Conservation (phyloP, 495 filamentous ascomycete genomes). For the Neurospora sp. region DNA sequence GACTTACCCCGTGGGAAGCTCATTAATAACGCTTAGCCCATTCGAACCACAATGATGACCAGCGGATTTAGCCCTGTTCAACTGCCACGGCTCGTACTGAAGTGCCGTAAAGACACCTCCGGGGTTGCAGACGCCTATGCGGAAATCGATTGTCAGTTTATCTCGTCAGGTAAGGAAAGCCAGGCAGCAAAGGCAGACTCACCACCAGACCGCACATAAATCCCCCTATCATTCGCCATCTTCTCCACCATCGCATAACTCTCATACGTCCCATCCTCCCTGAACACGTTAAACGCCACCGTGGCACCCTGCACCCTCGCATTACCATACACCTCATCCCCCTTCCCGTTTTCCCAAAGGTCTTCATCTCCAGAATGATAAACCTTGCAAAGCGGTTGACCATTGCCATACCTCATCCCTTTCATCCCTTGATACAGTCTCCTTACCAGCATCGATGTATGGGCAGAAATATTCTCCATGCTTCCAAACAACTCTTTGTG, state of each 20-base stretch:
- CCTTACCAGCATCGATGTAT: conserved; percentile 48
- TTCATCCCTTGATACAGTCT: conserved; percentile 41
- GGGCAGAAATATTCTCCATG: conserved; percentile 51
- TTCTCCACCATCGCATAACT: conserved; percentile 52
- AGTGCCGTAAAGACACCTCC: conserved; percentile 35
- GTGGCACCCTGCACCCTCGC: conserved; percentile 54
- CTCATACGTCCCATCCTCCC: conserved; percentile 43
- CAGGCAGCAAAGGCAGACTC: conserved; percentile 25
- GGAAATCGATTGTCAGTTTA: too few relatives aligned
- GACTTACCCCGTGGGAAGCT: conserved; percentile 22
- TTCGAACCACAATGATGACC: conserved; percentile 50
- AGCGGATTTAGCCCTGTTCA: conserved; percentile 48
- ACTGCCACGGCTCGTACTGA: conserved; percentile 46
- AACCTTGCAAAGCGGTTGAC: conserved; percentile 43
- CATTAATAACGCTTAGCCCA: conserved; percentile 21
- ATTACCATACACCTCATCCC: conserved; percentile 39
- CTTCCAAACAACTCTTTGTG: conserved; percentile 52
- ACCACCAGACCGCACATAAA: conserved; percentile 63
- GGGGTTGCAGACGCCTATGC: conserved; percentile 33
- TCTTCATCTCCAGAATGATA: conserved; percentile 43
- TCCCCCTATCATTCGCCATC: conserved; percentile 47
- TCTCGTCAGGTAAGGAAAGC: too few relatives aligned
- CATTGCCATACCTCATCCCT: conserved; percentile 49
- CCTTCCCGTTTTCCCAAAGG: background rate
- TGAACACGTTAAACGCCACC: conserved; percentile 58